These are phyloP conservation scores for Chimonanthus praecox DNA, from an alignment of 164 flowering plant species.

Conservation along the genomic window DNA sequence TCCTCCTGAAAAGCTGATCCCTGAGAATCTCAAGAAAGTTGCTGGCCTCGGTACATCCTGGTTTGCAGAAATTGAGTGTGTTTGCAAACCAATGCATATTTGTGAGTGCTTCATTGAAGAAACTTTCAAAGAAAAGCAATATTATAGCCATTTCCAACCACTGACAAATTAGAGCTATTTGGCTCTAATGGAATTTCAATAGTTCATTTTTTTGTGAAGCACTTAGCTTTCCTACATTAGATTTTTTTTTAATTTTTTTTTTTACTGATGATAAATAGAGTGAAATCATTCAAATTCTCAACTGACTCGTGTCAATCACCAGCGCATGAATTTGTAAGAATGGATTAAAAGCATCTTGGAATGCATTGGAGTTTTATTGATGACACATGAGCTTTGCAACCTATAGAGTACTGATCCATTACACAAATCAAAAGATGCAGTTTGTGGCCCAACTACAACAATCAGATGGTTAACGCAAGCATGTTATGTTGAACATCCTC, in stretches of 20 bases:
- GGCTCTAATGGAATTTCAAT: background rate
- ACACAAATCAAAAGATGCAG: too few species aligned
- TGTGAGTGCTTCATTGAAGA: background rate
- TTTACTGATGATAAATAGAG: background rate
- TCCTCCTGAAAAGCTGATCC: slow-evolving; percentile 20
- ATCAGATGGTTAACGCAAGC: too few species aligned
- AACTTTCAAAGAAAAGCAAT: too few species aligned
- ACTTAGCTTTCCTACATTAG: background rate
- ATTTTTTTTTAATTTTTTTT: background rate
- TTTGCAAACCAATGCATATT: background rate
- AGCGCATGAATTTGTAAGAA: background rate
- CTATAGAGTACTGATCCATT: too few species aligned
- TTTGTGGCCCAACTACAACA: too few species aligned
- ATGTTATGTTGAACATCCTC: too few species aligned
- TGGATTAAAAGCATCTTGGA: background rate
- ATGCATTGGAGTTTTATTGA: too few species aligned
- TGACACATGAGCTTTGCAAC: too few species aligned
- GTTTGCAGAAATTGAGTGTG: background rate
- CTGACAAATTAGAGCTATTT: background rate
- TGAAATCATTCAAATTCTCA: background rate
- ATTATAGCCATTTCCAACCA: too few species aligned
- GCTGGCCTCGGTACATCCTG: background rate
- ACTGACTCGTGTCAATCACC: background rate
- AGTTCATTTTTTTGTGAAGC: background rate
- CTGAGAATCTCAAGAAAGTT: background rate